Conservation (phyloP, 768 basidiomycete genomes). For the Termitomyces sp. region DNA sequence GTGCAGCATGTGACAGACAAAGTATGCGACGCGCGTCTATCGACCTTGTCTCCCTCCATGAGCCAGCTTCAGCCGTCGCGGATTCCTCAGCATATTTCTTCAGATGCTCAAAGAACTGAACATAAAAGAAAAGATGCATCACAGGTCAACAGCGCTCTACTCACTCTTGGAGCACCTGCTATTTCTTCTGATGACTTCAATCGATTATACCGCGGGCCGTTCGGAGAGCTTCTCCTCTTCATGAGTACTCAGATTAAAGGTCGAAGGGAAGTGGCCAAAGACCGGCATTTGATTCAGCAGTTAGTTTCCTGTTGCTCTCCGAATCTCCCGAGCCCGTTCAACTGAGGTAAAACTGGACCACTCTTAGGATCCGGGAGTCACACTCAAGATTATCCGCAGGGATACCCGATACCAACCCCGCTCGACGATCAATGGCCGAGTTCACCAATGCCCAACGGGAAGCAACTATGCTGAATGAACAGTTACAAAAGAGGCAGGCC, state of each 20-base stretch:
- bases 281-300: constrained; percentile 10
- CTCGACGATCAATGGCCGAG: constrained; percentile 1
- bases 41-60: not conserved
- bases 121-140: not conserved
- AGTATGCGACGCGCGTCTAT: not conserved
- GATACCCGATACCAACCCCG: not conserved
- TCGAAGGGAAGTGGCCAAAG: constrained; percentile 10
- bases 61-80: not conserved
- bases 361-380: constrained; percentile 4
- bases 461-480: not conserved
- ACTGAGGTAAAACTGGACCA: constrained; percentile 1
- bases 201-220: constrained; percentile 13
- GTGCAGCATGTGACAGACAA: not conserved
- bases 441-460: not conserved
- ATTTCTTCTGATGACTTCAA: constrained; percentile 13
- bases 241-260: constrained; percentile 17
- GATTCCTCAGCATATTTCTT: constrained; percentile 1
- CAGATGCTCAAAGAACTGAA: not conserved
- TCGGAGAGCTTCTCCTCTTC: constrained; percentile 13
- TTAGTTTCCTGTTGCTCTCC: constrained; percentile 1
- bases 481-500: constrained; percentile 12
- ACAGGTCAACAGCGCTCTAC: constrained; percentile 4
- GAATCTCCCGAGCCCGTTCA: not conserved
- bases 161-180: constrained; percentile 13
- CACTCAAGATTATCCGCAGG: constrained; percentile 4